Conservation (phyloP, 306 rosid genomes). For the peach (Prunus persica) region Prunus_persica_NCBIv2 NC_034012.1:20175001-20175500, state of each 20-base stretch:
- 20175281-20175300: neutral
- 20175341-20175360: neutral
- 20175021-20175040: neutral
- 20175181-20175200: neutral
- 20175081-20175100: neutral
- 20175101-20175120: neutral
- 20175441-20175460: neutral
- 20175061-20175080: neutral
- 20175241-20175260: neutral
- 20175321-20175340: neutral
- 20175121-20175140: neutral
- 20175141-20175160: neutral
- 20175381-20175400: neutral
- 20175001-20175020: neutral
- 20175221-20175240: neutral
- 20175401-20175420: neutral
- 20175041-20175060: neutral
- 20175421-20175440: neutral
- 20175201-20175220: neutral
- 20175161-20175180: neutral
- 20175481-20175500: neutral
- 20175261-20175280: neutral
- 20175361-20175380: neutral
- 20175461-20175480: neutral
- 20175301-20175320: too few relatives aligned